Percentiles rank a stretch among this genome's conserved stretches.
phyloP scores from a whole-genome alignment of 1,284 basidiomycete genomes.

The Malassezia sympodialis region DNA sequence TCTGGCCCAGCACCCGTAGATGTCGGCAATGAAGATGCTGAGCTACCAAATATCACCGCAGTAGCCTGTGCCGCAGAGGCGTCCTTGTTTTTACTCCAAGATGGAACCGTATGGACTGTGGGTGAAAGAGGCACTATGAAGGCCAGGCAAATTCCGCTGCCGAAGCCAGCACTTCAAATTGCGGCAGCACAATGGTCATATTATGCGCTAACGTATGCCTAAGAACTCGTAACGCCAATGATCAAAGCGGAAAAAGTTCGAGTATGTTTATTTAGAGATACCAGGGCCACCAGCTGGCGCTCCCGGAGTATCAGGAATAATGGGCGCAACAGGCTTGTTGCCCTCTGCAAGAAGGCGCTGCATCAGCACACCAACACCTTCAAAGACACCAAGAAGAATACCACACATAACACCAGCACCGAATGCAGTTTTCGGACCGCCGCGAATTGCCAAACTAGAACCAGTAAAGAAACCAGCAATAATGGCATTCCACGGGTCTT shows the following conservation, averaged over 20 bases:
- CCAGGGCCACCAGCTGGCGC: background rate
- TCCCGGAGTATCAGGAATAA: constrained; percentile 18
- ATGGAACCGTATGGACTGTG: background rate
- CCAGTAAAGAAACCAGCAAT: constrained; percentile 97
- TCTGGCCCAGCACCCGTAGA: background rate
- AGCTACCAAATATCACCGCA: background rate
- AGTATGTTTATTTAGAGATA: background rate
- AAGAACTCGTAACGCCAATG: background rate
- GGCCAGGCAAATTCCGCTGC: background rate
- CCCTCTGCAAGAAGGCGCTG: constrained; percentile 72
- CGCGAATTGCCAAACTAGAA: constrained; percentile 83
- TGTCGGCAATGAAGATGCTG: background rate
- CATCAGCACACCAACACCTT: constrained; percentile 72
- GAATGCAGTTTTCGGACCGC: constrained; percentile 85
- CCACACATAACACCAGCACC: constrained; percentile 89
- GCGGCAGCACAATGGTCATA: constrained; percentile 1
- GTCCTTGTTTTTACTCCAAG: background rate
- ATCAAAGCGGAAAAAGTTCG: background rate
- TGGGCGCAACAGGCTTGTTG: constrained; percentile 50
- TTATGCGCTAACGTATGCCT: background rate
- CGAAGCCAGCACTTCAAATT: background rate
- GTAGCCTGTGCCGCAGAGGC: background rate
- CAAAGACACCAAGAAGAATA: constrained; percentile 80
- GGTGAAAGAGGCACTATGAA: background rate
- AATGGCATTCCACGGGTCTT: constrained; percentile 99